Conservation (phyloP, 805 yeast species). For the Kluyveromyces lactis region DNA sequence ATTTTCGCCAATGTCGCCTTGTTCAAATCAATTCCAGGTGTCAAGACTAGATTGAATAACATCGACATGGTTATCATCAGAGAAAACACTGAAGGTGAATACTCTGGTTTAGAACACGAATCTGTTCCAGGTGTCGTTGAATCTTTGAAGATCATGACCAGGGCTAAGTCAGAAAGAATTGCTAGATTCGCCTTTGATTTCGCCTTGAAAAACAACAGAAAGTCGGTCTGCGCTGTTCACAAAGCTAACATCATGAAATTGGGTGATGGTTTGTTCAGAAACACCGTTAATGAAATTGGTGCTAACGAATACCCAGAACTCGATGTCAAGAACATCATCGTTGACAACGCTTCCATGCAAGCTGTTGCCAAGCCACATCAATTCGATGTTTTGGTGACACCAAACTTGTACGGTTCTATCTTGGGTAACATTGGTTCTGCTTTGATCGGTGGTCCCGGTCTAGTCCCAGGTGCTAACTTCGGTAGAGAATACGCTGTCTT, state of each 20-base stretch:
- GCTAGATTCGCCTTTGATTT: constrained; percentile 96
- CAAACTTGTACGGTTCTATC: constrained; percentile 96
- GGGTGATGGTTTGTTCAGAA: constrained; percentile 96
- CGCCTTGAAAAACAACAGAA: constrained; percentile 86
- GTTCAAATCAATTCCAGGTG: constrained; percentile 91
- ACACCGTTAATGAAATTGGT: constrained; percentile 82
- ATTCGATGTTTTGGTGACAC: constrained; percentile 95
- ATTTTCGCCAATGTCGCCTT: constrained; percentile 92
- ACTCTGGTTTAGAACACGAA: constrained; percentile 96
- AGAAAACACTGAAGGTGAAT: constrained; percentile 99
- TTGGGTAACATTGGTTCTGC: constrained; percentile 98
- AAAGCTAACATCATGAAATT: constrained; percentile 98
- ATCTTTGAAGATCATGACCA: constrained; percentile 89
- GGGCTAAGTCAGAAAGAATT: constrained; percentile 90
- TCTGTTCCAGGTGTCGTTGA: constrained; percentile 97
- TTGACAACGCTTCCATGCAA: constrained; percentile 98
- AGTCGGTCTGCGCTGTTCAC: constrained; percentile 92
- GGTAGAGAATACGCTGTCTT: constrained; percentile 97
- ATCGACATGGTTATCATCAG: constrained; percentile 92
- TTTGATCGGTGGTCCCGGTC: constrained; percentile 93
- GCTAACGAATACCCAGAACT: constrained; percentile 79
- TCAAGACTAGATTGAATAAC: constrained; percentile 77
- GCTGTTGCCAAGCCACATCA: constrained; percentile 98
- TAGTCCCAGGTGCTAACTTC: constrained; percentile 96
- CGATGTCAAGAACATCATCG: constrained; percentile 84